Evolutionary conservation across 371 early-diverging fungal species (phyloP).

Genomic region (Lichtheimia hyalospora): DNA sequence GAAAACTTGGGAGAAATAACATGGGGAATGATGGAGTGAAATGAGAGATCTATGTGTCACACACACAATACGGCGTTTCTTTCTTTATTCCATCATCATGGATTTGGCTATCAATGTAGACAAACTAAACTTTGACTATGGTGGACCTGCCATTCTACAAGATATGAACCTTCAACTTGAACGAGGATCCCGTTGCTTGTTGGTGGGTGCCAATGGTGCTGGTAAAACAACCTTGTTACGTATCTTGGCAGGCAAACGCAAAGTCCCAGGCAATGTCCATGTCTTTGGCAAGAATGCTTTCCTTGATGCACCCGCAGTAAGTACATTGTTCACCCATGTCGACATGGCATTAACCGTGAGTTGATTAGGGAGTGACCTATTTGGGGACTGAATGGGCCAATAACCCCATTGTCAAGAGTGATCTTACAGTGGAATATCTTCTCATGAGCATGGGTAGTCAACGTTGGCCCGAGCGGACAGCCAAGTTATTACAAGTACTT

Average conservation of each 20-base stretch:
- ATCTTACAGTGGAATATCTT: conserved; percentile 66
- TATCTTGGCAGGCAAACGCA: conserved; percentile 71
- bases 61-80: too few species aligned
- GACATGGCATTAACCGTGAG: too few species aligned
- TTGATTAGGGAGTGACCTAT: conserved; percentile 65
- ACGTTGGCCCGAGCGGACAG: conserved; percentile 62
- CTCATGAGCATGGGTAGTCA: conserved; percentile 72
- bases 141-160: conserved; percentile 58
- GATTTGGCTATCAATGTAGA: conserved; percentile 25
- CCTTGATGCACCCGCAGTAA: conserved; percentile 53
- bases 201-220: conserved; percentile 68
- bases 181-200: conserved; percentile 61
- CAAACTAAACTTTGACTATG: conserved; percentile 60
- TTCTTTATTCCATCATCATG: too few species aligned
- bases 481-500: conserved; percentile 59
- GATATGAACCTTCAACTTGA: conserved; percentile 53
- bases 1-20: too few species aligned
- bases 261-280: conserved; percentile 53
- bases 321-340: neutral
- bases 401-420: conserved; percentile 57
- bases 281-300: conserved; percentile 70
- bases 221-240: conserved; percentile 69
- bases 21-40: too few species aligned
- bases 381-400: conserved; percentile 83
- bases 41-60: too few species aligned